Evolutionary conservation across 495 filamentous ascomycete genomes (phyloP).

Genomic region (Aspergillus affinis): DNA sequence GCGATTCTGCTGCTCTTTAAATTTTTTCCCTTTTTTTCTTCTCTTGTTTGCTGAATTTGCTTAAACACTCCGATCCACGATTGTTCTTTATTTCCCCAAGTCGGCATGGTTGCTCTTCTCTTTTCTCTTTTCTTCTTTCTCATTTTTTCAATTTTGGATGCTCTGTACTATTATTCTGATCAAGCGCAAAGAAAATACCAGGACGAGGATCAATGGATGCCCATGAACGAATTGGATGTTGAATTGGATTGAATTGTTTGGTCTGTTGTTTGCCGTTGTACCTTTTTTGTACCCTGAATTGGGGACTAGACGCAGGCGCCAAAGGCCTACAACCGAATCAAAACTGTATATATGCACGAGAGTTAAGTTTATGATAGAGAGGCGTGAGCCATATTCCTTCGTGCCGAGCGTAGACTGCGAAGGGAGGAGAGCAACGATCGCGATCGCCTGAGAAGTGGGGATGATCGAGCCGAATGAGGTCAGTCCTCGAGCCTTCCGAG

Average conservation of each 20-base stretch:
- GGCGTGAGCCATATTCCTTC: not conserved
- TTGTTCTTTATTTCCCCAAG: not conserved
- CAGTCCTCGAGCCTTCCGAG: not conserved
- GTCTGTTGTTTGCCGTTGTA: not conserved
- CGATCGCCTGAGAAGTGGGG: not conserved
- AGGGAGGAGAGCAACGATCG: too few species aligned
- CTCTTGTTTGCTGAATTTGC: not conserved
- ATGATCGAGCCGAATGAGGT: constrained; percentile 1
- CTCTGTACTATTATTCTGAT: constrained; percentile 39
- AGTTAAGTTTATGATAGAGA: constrained; percentile 24
- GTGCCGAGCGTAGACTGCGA: not conserved
- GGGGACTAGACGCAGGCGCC: constrained; percentile 16
- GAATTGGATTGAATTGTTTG: constrained; percentile 13
- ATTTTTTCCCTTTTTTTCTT: not conserved
- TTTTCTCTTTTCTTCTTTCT: constrained; percentile 13
- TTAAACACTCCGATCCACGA: not conserved
- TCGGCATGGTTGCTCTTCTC: not conserved
- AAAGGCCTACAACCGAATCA: constrained; percentile 21
- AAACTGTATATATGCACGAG: constrained; percentile 28
- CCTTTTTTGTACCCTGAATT: constrained; percentile 13
- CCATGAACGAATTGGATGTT: constrained; percentile 42
- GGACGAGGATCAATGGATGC: constrained; percentile 34
- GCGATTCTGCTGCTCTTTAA: not conserved
- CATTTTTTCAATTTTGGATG: constrained; percentile 11
- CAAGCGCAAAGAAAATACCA: constrained; percentile 27